Conservation (phyloP, 139 green algal species). For the Coccomyxa sp. region DNA sequence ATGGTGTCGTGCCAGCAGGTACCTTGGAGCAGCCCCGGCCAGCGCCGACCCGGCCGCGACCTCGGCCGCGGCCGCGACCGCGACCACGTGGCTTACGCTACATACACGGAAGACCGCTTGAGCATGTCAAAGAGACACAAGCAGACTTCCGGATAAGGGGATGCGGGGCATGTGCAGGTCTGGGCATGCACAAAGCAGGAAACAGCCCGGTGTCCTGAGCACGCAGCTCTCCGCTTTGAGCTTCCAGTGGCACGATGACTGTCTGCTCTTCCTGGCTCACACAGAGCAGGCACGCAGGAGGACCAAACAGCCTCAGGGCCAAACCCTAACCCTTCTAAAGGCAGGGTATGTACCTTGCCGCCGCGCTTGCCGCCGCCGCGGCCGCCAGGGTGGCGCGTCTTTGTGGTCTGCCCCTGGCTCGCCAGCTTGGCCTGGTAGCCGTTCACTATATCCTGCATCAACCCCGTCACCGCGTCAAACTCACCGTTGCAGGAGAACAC, state of each 20-base stretch:
- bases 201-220: neutral
- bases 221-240: neutral
- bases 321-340: neutral
- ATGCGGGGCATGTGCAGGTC: neutral
- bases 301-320: neutral
- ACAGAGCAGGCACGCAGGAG: neutral
- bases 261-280: neutral
- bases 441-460: neutral
- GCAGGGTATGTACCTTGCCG: neutral
- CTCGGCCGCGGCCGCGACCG: too few relatives aligned
- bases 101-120: too few relatives aligned
- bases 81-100: too few relatives aligned
- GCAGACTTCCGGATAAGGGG: neutral
- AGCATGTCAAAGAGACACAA: too few relatives aligned
- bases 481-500: too few relatives aligned
- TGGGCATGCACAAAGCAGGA: neutral
- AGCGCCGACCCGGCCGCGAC: too few relatives aligned
- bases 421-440: neutral
- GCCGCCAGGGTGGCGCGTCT: neutral
- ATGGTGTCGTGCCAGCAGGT: too few relatives aligned
- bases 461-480: too few relatives aligned
- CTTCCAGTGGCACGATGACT: neutral
- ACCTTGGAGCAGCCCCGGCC: too few relatives aligned
- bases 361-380: neutral
- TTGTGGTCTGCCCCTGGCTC: neutral